phyloP scores from a whole-genome alignment of 148 eudicot species.

The Rhododendron henanense region DNA sequence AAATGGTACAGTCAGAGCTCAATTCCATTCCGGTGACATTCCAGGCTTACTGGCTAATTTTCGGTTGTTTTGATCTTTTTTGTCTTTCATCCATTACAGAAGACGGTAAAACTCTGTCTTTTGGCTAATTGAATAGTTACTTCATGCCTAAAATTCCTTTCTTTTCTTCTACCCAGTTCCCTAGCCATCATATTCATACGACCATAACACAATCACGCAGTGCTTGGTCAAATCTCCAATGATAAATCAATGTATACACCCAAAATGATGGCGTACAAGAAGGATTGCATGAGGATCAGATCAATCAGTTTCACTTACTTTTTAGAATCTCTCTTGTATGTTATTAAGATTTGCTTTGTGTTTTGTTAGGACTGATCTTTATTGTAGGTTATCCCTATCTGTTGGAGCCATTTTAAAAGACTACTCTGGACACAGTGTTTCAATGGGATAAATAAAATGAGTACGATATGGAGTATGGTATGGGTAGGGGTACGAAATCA shows the following conservation, averaged over 20 bases:
- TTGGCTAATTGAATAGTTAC: background rate
- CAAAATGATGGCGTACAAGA: background rate
- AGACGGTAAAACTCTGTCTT: background rate
- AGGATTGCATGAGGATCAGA: too few species aligned
- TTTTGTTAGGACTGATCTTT: background rate
- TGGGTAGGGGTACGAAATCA: background rate
- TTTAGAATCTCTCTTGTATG: background rate
- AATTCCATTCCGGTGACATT: background rate
- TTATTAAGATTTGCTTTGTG: too few species aligned
- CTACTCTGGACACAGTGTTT: too few species aligned
- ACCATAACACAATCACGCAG: background rate
- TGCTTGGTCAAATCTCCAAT: background rate
- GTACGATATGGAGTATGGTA: background rate
- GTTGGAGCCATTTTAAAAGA: background rate
- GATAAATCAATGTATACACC: background rate
- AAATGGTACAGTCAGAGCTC: background rate
- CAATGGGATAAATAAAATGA: background rate
- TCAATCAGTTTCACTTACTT: background rate
- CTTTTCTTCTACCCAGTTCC: background rate
- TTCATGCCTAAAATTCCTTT: background rate
- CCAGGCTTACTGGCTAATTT: background rate
- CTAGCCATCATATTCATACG: background rate
- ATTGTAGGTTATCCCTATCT: background rate
- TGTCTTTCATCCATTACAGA: background rate
- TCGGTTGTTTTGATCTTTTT: background rate